Conservation (phyloP, 495 filamentous ascomycete species). For the Xylaria grammica region DNA sequence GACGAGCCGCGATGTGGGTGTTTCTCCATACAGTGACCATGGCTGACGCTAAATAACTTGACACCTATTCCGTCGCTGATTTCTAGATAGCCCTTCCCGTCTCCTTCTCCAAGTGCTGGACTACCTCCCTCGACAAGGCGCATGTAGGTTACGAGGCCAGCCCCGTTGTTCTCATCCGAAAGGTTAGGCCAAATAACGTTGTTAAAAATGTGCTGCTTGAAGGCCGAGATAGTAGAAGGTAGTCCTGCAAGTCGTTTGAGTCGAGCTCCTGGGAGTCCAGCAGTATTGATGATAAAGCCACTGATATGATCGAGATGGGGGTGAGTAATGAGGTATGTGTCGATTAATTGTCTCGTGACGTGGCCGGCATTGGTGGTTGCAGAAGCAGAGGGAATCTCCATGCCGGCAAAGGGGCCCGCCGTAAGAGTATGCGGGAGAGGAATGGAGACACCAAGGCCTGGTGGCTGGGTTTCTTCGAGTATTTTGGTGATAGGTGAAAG, state of each 20-base stretch:
- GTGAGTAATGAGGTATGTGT: conserved; percentile 90
- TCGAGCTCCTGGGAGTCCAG: conserved; percentile 71
- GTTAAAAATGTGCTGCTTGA: conserved; percentile 96
- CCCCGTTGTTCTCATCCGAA: conserved; percentile 93
- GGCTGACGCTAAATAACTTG: conserved; percentile 78
- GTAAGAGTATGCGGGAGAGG: conserved; percentile 43
- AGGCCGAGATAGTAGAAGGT: conserved; percentile 81
- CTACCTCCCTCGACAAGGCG: conserved; percentile 88
- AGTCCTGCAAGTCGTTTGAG: conserved; percentile 86
- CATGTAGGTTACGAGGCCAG: conserved; percentile 89
- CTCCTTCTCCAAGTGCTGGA: conserved; percentile 75
- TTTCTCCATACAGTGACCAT: conserved; percentile 82
- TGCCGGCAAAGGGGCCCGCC: conserved; percentile 72
- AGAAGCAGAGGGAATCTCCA: conserved; percentile 65
- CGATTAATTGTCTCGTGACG: conserved; percentile 76
- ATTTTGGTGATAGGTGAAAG: conserved; percentile 80
- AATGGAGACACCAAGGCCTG: conserved; percentile 48
- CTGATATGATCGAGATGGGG: conserved; percentile 93
- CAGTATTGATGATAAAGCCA: conserved; percentile 91
- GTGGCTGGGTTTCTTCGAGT: conserved; percentile 56
- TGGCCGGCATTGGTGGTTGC: conserved; percentile 79
- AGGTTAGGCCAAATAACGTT: conserved; percentile 98
- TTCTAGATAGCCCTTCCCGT: conserved; percentile 79
- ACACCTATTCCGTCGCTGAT: conserved; percentile 81
- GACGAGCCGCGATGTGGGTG: conserved; percentile 65